These are phyloP conservation scores for Spergularia azorica DNA, from an alignment of 179 eudicot species.

Conservation along the genomic window DNA sequence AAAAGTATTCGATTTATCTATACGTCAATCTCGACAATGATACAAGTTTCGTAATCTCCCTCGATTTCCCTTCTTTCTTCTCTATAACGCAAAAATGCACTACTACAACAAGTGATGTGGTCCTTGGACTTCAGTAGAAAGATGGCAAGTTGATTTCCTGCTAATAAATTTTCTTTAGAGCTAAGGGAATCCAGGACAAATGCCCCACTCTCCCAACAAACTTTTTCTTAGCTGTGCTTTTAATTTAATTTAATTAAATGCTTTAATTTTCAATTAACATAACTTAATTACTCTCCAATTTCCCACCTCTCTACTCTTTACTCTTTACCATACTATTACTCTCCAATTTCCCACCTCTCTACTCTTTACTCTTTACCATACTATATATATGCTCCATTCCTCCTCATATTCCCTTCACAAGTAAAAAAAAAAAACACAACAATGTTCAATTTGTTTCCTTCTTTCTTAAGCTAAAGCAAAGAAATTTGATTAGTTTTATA, in stretches of 20 bases:
- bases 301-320: constrained; percentile 11
- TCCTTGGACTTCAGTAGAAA: constrained; percentile 25
- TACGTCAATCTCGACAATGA: no score
- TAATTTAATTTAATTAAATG: neutral
- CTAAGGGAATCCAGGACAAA: constrained; percentile 16
- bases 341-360: constrained; percentile 16
- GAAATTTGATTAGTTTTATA: neutral
- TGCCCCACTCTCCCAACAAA: constrained; percentile 24
- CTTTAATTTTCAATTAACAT: neutral
- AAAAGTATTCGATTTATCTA: no score
- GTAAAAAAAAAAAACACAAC: neutral
- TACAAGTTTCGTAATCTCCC: neutral
- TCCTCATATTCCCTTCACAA: neutral
- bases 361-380: neutral
- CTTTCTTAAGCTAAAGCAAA: constrained; percentile 15
- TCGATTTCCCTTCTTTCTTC: neutral
- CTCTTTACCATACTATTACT: constrained; percentile 9
- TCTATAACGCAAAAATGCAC: neutral
- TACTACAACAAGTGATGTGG: constrained; percentile 14
- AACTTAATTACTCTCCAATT: constrained; percentile 16
- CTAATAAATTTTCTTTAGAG: constrained; percentile 11
- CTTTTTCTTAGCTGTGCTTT: constrained; percentile 3
- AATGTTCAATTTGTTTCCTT: neutral
- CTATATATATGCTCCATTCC: constrained; percentile 2
- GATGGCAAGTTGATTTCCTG: constrained; percentile 11